phyloP scores from a whole-genome alignment of 192 early-diverging fungal genomes.

The Linnemannia exigua region DNA sequence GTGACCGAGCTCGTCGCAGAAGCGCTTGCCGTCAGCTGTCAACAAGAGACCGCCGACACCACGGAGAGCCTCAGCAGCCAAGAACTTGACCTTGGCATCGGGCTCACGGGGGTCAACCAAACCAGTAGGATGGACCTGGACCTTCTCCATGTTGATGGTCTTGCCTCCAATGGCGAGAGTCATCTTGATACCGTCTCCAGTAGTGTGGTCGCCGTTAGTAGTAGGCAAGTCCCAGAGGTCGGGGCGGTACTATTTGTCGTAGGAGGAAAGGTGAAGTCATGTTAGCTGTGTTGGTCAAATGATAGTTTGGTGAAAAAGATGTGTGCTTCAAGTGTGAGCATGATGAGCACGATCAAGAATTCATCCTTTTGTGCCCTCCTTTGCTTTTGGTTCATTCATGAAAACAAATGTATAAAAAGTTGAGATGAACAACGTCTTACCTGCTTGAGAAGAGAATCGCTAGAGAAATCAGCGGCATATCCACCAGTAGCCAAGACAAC shows the following conservation, averaged over 20 bases:
- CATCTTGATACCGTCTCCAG: conserved; percentile 96
- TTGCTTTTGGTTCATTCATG: too few relatives aligned
- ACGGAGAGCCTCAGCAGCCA: conserved; percentile 96
- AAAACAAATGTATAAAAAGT: too few relatives aligned
- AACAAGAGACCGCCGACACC: conserved; percentile 92
- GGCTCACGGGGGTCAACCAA: conserved; percentile 92
- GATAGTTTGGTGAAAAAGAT: not conserved
- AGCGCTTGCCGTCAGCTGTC: conserved; percentile 85
- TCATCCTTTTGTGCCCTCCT: too few relatives aligned
- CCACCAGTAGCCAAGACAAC: conserved; percentile 96
- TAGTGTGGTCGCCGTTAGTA: conserved; percentile 96
- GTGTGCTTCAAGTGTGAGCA: too few relatives aligned
- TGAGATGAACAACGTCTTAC: conserved; percentile 11
- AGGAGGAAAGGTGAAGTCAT: not conserved
- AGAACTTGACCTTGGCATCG: conserved; percentile 91
- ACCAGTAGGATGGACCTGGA: conserved; percentile 98
- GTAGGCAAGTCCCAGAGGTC: conserved; percentile 82
- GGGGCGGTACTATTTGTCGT: conserved; percentile 72
- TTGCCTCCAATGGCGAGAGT: conserved; percentile 82
- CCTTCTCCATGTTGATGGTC: conserved; percentile 95
- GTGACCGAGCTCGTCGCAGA: conserved; percentile 94
- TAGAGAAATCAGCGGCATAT: conserved; percentile 92
- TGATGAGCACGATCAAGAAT: too few relatives aligned
- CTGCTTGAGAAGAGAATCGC: conserved; percentile 81
- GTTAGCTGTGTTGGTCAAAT: not conserved